Conservation (phyloP, 352 stramenopile genomes). For the Phytophthora pseudosyringae region DNA sequence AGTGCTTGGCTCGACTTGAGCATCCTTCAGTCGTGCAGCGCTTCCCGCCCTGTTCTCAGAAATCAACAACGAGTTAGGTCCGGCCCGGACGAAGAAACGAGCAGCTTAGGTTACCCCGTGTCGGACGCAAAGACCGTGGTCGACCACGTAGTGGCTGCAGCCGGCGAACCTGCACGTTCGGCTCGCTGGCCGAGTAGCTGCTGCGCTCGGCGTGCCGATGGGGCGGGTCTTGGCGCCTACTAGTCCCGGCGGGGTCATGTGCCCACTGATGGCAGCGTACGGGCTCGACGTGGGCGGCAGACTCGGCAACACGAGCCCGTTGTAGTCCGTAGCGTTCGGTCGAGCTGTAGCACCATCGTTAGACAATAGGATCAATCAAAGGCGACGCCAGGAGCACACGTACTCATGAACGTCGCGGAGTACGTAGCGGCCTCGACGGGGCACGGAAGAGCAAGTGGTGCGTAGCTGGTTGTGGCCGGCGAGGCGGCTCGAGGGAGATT, state of each 20-base stretch:
- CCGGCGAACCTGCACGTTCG: slow-evolving; percentile 66
- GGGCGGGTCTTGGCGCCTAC: slow-evolving; percentile 15
- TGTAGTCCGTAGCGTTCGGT: slow-evolving; percentile 13
- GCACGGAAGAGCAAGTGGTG: not conserved
- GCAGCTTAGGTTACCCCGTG: slow-evolving; percentile 49
- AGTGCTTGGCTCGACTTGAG: slow-evolving; percentile 69
- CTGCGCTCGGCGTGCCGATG: slow-evolving; percentile 11
- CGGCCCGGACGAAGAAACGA: not conserved
- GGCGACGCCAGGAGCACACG: not conserved
- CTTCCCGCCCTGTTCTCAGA: slow-evolving; percentile 56
- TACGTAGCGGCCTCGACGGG: slow-evolving; percentile 1
- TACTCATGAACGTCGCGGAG: slow-evolving; percentile 31
- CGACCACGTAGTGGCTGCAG: slow-evolving; percentile 75
- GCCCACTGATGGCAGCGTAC: slow-evolving; percentile 1
- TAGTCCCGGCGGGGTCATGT: slow-evolving; percentile 25
- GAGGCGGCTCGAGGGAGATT: not conserved
- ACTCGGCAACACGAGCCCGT: slow-evolving; percentile 1
- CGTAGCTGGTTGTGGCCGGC: not conserved
- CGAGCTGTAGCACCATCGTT: slow-evolving; percentile 7
- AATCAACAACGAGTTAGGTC: not conserved
- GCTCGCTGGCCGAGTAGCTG: slow-evolving; percentile 40
- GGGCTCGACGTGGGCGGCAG: not conserved
- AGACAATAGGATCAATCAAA: not conserved
- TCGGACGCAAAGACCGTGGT: slow-evolving; percentile 67
- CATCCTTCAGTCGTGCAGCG: slow-evolving; percentile 61